Evolutionary conservation across 768 basidiomycete species (phyloP).

Genomic region (Kockovaella imperatae): DNA sequence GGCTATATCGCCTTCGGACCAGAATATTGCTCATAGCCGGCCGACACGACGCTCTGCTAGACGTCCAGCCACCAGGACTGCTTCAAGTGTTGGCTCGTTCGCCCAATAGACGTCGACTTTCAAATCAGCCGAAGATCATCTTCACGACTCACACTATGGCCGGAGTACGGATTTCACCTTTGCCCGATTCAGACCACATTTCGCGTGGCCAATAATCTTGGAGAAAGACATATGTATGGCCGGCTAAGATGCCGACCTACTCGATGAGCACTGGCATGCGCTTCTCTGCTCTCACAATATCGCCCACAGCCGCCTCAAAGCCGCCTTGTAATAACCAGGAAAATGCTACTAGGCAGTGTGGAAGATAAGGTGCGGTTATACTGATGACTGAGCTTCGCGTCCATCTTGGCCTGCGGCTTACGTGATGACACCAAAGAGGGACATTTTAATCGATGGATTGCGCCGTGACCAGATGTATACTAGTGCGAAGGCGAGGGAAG

Average conservation of each 20-base stretch:
- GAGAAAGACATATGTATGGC: slow-evolving; percentile 42
- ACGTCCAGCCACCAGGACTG: no score
- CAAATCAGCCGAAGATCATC: no score
- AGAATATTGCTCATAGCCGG: no score
- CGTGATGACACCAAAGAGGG: slow-evolving; percentile 87
- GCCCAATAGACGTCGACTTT: no score
- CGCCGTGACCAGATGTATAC: slow-evolving; percentile 96
- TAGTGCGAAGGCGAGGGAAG: slow-evolving; percentile 84
- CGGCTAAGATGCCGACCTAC: slow-evolving; percentile 40
- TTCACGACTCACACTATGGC: slow-evolving; percentile 27
- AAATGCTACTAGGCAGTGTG: slow-evolving; percentile 79
- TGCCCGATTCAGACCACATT: slow-evolving; percentile 39
- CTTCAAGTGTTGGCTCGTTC: no score
- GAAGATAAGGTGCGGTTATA: slow-evolving; percentile 91
- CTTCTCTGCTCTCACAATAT: slow-evolving; percentile 27
- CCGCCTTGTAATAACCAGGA: slow-evolving; percentile 49
- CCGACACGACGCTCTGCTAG: no score
- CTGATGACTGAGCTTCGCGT: slow-evolving; percentile 12
- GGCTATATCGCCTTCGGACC: no score
- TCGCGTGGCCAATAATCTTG: slow-evolving; percentile 44
- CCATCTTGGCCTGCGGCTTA: slow-evolving; percentile 12
- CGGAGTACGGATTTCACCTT: slow-evolving; percentile 30
- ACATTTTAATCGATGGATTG: slow-evolving; percentile 91
- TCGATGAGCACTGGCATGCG: background rate
- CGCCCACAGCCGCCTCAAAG: slow-evolving; percentile 36